Conservation (phyloP, 768 basidiomycete genomes). For the Boletus rufocinnamomeus region DNA sequence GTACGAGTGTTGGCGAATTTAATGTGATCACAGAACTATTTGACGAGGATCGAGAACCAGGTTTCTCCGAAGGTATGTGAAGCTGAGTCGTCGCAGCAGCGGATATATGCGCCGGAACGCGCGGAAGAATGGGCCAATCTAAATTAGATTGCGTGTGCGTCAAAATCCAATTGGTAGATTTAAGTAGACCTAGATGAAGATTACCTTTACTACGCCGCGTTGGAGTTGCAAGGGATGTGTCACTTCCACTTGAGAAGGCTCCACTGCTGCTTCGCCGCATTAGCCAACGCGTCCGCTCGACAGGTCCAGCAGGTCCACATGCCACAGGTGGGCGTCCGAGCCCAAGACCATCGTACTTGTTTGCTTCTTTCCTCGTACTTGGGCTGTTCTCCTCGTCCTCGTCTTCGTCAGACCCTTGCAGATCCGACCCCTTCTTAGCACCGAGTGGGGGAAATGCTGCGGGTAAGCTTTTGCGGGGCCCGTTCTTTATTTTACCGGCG, state of each 20-base stretch:
- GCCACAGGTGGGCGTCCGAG: conserved; percentile 55
- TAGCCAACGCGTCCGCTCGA: conserved; percentile 57
- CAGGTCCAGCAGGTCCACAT: conserved; percentile 32
- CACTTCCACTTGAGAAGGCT: conserved; percentile 77
- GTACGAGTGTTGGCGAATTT: conserved; percentile 47
- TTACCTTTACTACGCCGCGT: conserved; percentile 55
- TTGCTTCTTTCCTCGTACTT: conserved; percentile 49
- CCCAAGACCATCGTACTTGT: conserved; percentile 64
- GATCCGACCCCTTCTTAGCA: conserved; percentile 28
- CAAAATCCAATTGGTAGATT: conserved; percentile 1
- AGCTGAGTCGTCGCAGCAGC: conserved; percentile 44
- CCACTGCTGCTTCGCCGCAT: conserved; percentile 81
- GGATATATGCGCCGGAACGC: conserved; percentile 50
- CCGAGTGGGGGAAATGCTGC: conserved; percentile 61
- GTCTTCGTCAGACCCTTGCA: conserved; percentile 58
- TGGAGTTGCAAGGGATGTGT: conserved; percentile 61
- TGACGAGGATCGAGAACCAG: conserved; percentile 60
- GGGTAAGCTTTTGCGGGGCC: conserved; percentile 72
- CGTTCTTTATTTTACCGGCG: conserved; percentile 45
- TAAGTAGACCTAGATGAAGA: conserved; percentile 43
- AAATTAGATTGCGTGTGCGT: conserved; percentile 4
- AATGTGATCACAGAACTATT: conserved; percentile 48
- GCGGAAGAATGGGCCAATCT: conserved; percentile 62
- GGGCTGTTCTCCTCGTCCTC: conserved; percentile 67
- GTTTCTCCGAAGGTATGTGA: conserved; percentile 44